Conservation (phyloP, 768 basidiomycete genomes). For the Boletus subcaerulescens region DNA sequence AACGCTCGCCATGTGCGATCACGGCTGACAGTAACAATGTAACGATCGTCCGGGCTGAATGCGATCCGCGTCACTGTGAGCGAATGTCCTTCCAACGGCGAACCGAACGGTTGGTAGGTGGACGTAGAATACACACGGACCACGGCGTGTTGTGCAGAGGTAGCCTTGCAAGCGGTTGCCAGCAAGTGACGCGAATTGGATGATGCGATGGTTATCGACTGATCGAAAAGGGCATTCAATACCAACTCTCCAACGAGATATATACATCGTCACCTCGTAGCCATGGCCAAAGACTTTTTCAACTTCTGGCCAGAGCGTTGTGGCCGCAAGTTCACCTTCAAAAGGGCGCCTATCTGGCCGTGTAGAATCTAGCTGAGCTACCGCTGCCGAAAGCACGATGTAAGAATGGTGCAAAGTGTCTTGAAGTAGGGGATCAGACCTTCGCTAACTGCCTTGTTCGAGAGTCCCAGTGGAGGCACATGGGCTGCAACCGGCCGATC, state of each 20-base stretch:
- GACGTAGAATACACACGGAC: slow-evolving; percentile 77
- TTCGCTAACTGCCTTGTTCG: slow-evolving; percentile 85
- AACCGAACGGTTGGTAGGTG: slow-evolving; percentile 67
- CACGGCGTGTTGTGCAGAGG: slow-evolving; percentile 83
- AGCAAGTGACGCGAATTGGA: slow-evolving; percentile 69
- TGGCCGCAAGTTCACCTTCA: slow-evolving; percentile 84
- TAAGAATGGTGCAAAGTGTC: neutral
- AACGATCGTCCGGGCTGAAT: slow-evolving; percentile 83
- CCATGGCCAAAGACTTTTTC: slow-evolving; percentile 99
- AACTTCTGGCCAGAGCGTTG: slow-evolving; percentile 93
- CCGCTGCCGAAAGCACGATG: slow-evolving; percentile 8
- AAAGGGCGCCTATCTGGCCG: slow-evolving; percentile 53
- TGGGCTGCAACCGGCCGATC: slow-evolving; percentile 74
- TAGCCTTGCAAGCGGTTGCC: slow-evolving; percentile 90
- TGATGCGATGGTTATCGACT: slow-evolving; percentile 80
- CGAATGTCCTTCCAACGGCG: slow-evolving; percentile 76
- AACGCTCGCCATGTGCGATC: slow-evolving; percentile 92
- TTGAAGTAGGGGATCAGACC: slow-evolving; percentile 36
- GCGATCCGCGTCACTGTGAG: slow-evolving; percentile 88
- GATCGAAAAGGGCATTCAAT: neutral
- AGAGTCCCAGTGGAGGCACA: slow-evolving; percentile 90
- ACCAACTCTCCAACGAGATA: neutral
- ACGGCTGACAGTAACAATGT: slow-evolving; percentile 81
- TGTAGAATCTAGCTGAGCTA: slow-evolving; percentile 15
- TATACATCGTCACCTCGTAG: slow-evolving; percentile 67